phyloP scores from a whole-genome alignment of 1,284 basidiomycete species.

The Anthracocystis setariae region DNA sequence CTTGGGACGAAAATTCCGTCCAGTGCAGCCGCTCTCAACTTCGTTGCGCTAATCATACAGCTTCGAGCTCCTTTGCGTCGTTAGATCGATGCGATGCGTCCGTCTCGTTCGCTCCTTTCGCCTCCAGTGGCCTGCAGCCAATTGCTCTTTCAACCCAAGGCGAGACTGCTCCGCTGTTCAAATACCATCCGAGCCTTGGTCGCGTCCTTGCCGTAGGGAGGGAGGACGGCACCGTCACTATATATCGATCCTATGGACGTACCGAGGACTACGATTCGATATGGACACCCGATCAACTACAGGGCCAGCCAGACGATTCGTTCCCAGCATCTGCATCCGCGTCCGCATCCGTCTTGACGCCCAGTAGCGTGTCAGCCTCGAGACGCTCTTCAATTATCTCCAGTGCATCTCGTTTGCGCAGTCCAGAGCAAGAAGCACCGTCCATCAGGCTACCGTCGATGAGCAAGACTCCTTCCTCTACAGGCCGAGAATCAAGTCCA shows the following conservation, averaged over 20 bases:
- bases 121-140: constrained; percentile 18
- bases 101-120: constrained; percentile 38
- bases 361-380: constrained; percentile 12
- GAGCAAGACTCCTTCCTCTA: constrained; percentile 14
- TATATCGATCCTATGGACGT: constrained; percentile 38
- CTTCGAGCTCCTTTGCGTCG: background rate
- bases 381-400: constrained; percentile 29
- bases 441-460: constrained; percentile 26
- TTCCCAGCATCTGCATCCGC: constrained; percentile 27
- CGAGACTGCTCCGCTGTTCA: constrained; percentile 1
- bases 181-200: constrained; percentile 30
- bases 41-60: background rate
- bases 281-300: background rate
- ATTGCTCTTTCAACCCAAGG: background rate
- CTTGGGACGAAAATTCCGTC: constrained; percentile 42
- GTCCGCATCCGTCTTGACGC: constrained; percentile 26
- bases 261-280: constrained; percentile 26
- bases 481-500: constrained; percentile 27
- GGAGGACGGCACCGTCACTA: constrained; percentile 30
- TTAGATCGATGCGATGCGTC: constrained; percentile 46
- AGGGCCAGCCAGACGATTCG: constrained; percentile 6
- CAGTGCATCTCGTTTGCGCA: constrained; percentile 24
- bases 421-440: constrained; percentile 20
- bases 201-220: constrained; percentile 31
- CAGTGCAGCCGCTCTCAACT: constrained; percentile 20